Evolutionary conservation across 2,329 filamentous ascomycete genomes (phyloP).

Genomic region (Ophiosphaerella korrae): DNA sequence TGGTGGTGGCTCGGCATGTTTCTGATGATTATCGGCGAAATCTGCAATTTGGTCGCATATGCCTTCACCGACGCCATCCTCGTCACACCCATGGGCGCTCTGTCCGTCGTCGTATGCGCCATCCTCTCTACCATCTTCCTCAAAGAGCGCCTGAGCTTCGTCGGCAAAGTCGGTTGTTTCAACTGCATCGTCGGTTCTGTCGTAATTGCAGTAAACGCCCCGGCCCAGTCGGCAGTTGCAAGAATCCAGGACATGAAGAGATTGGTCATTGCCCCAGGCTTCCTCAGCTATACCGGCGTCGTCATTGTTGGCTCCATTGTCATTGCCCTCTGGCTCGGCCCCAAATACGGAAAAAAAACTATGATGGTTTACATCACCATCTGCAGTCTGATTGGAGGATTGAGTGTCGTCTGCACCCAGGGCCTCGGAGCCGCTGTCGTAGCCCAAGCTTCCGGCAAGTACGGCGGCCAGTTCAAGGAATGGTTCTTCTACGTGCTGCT

Average conservation of each 20-base stretch:
- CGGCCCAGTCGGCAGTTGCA: constrained; percentile 79
- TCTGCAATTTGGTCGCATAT: constrained; percentile 91
- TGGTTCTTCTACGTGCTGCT: constrained; percentile 95
- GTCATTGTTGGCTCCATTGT: constrained; percentile 75
- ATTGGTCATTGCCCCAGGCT: constrained; percentile 84
- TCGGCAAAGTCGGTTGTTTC: constrained; percentile 95
- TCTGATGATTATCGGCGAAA: constrained; percentile 92
- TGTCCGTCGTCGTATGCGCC: constrained; percentile 91
- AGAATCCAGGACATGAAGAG: constrained; percentile 91
- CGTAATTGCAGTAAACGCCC: constrained; percentile 93
- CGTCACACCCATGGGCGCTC: constrained; percentile 87
- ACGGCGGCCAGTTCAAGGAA: constrained; percentile 82
- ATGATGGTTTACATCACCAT: constrained; percentile 98
- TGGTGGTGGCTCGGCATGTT: constrained; percentile 98
- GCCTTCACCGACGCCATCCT: constrained; percentile 96
- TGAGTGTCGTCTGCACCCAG: constrained; percentile 94
- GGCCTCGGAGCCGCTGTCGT: constrained; percentile 90
- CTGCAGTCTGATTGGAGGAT: constrained; percentile 90
- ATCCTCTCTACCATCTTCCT: constrained; percentile 92
- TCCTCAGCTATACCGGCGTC: constrained; percentile 82
- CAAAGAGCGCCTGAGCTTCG: constrained; percentile 92
- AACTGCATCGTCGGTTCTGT: constrained; percentile 92
- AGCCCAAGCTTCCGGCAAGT: constrained; percentile 77
- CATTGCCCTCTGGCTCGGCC: constrained; percentile 79
- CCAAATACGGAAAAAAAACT: constrained; percentile 90